Evolutionary conservation across 2,329 filamentous ascomycete species (phyloP).

Genomic region (Rasamsonia emersonii): DNA sequence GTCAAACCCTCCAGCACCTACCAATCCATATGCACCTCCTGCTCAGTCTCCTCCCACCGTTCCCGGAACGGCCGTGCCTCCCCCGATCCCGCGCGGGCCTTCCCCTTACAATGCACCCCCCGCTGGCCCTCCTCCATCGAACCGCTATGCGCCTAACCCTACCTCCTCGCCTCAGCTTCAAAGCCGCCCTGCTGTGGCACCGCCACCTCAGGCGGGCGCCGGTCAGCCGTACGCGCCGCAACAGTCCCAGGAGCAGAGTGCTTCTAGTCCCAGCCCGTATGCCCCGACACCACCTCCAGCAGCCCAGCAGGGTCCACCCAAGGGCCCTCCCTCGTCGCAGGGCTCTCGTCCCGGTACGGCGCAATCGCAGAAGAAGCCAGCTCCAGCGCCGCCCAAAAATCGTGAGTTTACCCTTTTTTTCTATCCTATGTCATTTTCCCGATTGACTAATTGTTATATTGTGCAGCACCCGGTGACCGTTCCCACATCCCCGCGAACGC

Average conservation of each 20-base stretch:
- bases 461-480: slow-evolving; percentile 62
- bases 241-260: slow-evolving; percentile 20
- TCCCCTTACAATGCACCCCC: slow-evolving; percentile 84
- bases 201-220: slow-evolving; percentile 33
- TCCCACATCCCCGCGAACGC: slow-evolving; percentile 76
- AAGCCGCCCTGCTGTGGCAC: slow-evolving; percentile 41
- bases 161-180: slow-evolving; percentile 41
- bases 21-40: slow-evolving; percentile 30
- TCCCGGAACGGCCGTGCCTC: slow-evolving; percentile 37
- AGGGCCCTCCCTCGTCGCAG: slow-evolving; percentile 27
- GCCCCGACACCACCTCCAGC: slow-evolving; percentile 41
- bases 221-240: slow-evolving; percentile 51
- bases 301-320: slow-evolving; percentile 23
- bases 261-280: slow-evolving; percentile 34
- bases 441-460: slow-evolving; percentile 10
- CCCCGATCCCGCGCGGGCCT: slow-evolving; percentile 61
- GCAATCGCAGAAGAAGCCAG: slow-evolving; percentile 40
- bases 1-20: slow-evolving; percentile 23
- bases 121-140: slow-evolving; percentile 57
- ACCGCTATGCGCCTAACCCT: slow-evolving; percentile 65
- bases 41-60: slow-evolving; percentile 35
- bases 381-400: slow-evolving; percentile 53
- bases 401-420: slow-evolving; percentile 43
- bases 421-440: not conserved
- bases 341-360: slow-evolving; percentile 39